phyloP scores from a whole-genome alignment of 179 eudicot species.

The Monotropa hypopitys region DNA sequence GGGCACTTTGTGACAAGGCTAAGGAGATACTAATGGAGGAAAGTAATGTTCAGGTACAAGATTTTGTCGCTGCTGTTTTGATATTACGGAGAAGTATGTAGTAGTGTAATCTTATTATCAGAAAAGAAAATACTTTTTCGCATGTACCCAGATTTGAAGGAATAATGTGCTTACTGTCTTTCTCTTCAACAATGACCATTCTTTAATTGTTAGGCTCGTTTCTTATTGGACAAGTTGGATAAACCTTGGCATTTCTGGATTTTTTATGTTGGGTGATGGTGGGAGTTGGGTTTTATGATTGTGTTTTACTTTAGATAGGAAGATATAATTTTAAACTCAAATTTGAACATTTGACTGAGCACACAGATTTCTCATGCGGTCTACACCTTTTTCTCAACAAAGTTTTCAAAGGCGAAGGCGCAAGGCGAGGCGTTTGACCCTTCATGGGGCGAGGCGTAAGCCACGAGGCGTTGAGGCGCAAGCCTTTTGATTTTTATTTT shows the following conservation, averaged over 20 bases:
- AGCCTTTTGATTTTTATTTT: too few species aligned
- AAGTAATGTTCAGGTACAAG: constrained; percentile 83
- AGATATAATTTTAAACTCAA: neutral
- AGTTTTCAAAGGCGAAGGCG: too few species aligned
- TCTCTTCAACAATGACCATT: neutral
- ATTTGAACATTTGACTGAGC: neutral
- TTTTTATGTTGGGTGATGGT: neutral
- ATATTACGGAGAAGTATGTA: neutral
- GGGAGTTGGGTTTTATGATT: neutral
- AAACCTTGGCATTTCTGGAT: neutral
- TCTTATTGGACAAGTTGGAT: neutral
- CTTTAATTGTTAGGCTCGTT: neutral
- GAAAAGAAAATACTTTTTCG: neutral
- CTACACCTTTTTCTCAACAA: neutral
- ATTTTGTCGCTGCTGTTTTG: neutral
- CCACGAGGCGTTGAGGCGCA: too few species aligned
- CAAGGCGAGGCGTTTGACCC: too few species aligned
- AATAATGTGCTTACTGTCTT: neutral
- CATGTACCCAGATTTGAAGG: neutral
- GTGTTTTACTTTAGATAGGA: neutral
- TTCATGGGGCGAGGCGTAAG: too few species aligned
- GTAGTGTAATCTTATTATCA: neutral
- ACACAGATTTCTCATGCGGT: too few species aligned
- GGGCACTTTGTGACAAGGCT: constrained; percentile 65
- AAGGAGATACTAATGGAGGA: constrained; percentile 82